These are phyloP conservation scores for Cystofilobasidium macerans DNA, from an alignment of 768 basidiomycete species.

Conservation along the genomic window DNA sequence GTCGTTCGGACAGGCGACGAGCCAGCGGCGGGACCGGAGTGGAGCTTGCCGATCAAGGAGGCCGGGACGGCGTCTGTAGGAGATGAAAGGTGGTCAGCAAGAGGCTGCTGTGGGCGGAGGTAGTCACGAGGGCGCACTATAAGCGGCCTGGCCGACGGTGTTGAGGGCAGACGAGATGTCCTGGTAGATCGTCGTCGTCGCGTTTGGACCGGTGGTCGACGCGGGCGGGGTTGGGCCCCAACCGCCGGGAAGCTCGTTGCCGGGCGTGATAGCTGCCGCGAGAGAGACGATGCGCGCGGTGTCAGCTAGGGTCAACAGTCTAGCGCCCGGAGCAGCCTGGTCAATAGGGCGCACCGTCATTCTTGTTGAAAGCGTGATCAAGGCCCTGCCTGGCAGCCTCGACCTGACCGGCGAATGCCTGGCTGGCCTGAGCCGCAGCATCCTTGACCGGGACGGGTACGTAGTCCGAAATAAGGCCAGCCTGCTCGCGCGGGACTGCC, in stretches of 20 bases:
- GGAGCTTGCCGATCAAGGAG: conserved; percentile 14
- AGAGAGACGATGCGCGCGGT: neutral
- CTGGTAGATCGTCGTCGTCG: conserved; percentile 22
- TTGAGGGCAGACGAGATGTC: conserved; percentile 13
- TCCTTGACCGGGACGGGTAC: neutral
- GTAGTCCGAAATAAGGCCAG: no score
- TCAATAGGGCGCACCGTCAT: neutral
- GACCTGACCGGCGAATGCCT: neutral
- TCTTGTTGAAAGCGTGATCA: neutral
- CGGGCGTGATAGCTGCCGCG: conserved; percentile 21
- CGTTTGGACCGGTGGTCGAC: neutral
- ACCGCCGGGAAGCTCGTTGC: conserved; percentile 23
- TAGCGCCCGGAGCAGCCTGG: neutral
- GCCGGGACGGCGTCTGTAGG: conserved; percentile 15
- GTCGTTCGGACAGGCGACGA: conserved; percentile 17
- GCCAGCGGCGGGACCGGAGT: neutral
- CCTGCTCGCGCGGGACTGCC: no score
- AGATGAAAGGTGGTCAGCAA: neutral
- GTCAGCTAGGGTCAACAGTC: neutral
- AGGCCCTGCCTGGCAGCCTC: neutral
- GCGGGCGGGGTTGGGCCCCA: conserved; percentile 19
- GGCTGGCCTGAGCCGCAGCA: neutral
- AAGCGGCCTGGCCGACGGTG: conserved; percentile 19
- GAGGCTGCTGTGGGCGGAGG: neutral
- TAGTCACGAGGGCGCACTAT: conserved; percentile 1